Percentiles rank a stretch among this genome's conserved stretches.
Conservation (phyloP, 306 rosid species). For the Herpetospermum pedunculosum region DNA sequence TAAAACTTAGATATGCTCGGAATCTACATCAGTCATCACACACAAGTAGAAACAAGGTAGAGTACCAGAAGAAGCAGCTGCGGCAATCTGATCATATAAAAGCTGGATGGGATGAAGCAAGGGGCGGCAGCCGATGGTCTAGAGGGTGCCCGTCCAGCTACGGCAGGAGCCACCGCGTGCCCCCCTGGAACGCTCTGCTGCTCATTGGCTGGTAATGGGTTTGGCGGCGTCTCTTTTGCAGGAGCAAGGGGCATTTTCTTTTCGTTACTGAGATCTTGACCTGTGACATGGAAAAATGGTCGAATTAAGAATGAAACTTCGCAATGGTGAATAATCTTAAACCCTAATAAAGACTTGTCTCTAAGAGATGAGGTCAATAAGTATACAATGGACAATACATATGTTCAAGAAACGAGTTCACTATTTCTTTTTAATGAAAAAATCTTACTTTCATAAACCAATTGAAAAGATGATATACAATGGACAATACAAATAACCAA, state of each 20-base stretch:
- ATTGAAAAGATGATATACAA: background rate
- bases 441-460: background rate
- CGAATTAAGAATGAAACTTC: background rate
- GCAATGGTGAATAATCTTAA: background rate
- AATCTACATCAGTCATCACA: constrained; percentile 12
- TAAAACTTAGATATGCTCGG: constrained; percentile 19
- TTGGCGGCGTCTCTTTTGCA: constrained; percentile 42
- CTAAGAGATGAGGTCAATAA: background rate
- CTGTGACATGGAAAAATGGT: constrained; percentile 30
- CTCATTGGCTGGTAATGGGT: constrained; percentile 63
- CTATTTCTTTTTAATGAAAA: background rate
- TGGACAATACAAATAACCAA: background rate
- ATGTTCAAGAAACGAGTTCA: background rate
- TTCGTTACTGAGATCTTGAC: constrained; percentile 60
- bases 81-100: constrained; percentile 23
- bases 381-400: background rate
- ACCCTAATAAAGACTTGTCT: background rate
- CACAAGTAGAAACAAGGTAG: constrained; percentile 20
- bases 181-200: constrained; percentile 60
- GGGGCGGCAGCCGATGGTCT: constrained; percentile 64
- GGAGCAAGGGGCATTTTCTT: constrained; percentile 37
- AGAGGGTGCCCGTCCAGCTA: constrained; percentile 79
- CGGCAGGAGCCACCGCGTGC: constrained; percentile 71
- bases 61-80: constrained; percentile 24
- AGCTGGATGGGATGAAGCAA: constrained; percentile 14